These are phyloP conservation scores for Globisporangium carolinianum DNA, from an alignment of 352 stramenopile species.

Conservation along the genomic window DNA sequence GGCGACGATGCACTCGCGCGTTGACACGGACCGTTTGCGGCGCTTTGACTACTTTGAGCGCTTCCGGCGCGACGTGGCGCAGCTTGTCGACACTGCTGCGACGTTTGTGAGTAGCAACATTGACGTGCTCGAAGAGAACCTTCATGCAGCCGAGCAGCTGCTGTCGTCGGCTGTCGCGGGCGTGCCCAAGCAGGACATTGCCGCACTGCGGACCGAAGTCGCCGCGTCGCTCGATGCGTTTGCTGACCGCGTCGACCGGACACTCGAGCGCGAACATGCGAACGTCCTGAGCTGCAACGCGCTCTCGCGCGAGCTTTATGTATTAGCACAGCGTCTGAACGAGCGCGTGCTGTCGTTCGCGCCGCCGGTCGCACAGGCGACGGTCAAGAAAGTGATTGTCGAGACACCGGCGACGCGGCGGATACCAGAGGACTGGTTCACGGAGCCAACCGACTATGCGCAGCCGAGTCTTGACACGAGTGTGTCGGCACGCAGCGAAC, in stretches of 20 bases:
- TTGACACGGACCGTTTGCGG: slow-evolving; percentile 27
- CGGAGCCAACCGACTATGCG: slow-evolving; percentile 25
- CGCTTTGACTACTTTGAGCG: slow-evolving; percentile 46
- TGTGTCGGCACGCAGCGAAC: slow-evolving; percentile 26
- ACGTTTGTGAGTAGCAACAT: slow-evolving; percentile 57
- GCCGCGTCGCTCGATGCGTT: slow-evolving; percentile 33
- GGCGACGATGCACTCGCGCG: slow-evolving; percentile 65
- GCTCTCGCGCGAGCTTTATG: slow-evolving; percentile 51
- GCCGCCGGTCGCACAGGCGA: slow-evolving; percentile 54
- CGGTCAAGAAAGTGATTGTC: slow-evolving; percentile 65
- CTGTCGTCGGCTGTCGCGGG: slow-evolving; percentile 44
- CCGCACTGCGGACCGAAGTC: slow-evolving; percentile 35
- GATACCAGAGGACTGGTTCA: slow-evolving; percentile 80
- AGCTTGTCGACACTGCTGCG: slow-evolving; percentile 30
- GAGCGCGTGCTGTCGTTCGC: slow-evolving; percentile 53
- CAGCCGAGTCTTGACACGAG: slow-evolving; percentile 12
- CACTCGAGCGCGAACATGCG: slow-evolving; percentile 22
- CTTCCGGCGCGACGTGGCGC: slow-evolving; percentile 35
- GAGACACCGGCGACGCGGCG: slow-evolving; percentile 59
- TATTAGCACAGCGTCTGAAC: slow-evolving; percentile 45
- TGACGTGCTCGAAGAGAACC: slow-evolving; percentile 65
- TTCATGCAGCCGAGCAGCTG: slow-evolving; percentile 47
- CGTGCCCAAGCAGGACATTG: slow-evolving; percentile 54
- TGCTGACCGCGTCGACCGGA: slow-evolving; percentile 16
- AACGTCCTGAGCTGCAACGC: slow-evolving; percentile 68